A percentile compares a stretch with the other conserved stretches of the same genome.
Conservation (phyloP, 495 filamentous ascomycete genomes). For the Aspergillus wentii region DNA sequence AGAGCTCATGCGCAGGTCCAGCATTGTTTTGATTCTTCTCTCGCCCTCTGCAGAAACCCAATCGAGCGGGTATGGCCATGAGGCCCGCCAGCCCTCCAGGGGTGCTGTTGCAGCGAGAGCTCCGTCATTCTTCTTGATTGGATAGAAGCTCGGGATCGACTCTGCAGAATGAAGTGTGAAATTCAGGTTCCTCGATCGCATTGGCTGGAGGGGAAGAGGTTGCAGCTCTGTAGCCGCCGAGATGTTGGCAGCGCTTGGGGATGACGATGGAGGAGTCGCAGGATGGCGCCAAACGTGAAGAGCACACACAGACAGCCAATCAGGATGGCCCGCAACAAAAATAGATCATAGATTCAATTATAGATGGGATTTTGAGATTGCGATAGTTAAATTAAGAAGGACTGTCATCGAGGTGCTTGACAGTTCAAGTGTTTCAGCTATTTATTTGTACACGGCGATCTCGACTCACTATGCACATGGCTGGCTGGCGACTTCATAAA, state of each 20-base stretch:
- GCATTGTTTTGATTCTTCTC: constrained; percentile 1
- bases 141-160: constrained; percentile 1
- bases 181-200: constrained; percentile 7
- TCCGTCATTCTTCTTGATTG: constrained; percentile 2
- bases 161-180: constrained; percentile 7
- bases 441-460: background rate
- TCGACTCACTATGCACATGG: too few species aligned
- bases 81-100: too few species aligned
- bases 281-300: too few species aligned
- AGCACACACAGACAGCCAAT: constrained; percentile 10
- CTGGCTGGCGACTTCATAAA: too few species aligned
- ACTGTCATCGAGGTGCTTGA: too few species aligned
- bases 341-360: constrained; percentile 1
- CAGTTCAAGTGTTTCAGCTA: too few species aligned
- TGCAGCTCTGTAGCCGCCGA: constrained; percentile 20
- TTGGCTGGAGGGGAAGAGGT: constrained; percentile 6
- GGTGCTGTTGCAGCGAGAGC: constrained; percentile 1
- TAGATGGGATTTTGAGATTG: background rate
- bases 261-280: too few species aligned
- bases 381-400: too few species aligned
- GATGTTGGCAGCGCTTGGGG: background rate
- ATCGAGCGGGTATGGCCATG: constrained; percentile 1
- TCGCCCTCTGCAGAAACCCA: constrained; percentile 5
- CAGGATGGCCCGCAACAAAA: background rate
- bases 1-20: constrained; percentile 1